Base-by-base conservation (phyloP, 768 basidiomycete species). In the Lentinula lateritia region DNA sequence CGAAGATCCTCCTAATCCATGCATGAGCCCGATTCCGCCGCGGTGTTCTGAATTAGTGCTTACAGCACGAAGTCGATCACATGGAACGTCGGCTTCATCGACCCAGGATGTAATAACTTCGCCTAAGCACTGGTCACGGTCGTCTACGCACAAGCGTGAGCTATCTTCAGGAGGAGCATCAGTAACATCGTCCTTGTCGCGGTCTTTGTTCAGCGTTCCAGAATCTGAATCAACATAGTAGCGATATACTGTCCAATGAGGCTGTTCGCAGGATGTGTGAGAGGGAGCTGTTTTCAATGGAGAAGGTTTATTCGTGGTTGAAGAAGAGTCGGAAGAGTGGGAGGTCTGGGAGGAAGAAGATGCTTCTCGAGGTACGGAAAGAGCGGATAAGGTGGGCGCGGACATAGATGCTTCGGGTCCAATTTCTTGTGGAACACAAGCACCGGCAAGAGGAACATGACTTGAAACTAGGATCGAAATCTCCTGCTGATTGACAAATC, bases 401-500 rank as follows among this genome's bases (percentile, higher is more conserved):
- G 60, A 58, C 7, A 66, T 69, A 6, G 76, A 62, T 41, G 61
- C 50, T 18, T 62, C 55, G 0, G 38, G n/a, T 32, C 36, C 42
- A 58, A 35, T 7, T 7, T 41, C 28, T 1, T 18, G 32, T n/a
- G 20, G 35, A 12, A 20, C 34, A 35, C 23, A 18, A 32, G 28
- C 28, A 50, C 43, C 53, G 23, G 50, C 53, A 12, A 67, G 62
- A 1, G 73, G 69, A 1, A 75, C 69, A 60, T 83, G 78, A 52
- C 75, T 72, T 13, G 80, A 78, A 53, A 80, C 77, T 6, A 88
- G 69, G 7, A 85, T 73, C 0, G 80, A 80, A 18, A 89, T 69
- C 45, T 74, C 77, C 66, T 90, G 88, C 48, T 87, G 84, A 23
- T 81, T 71, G 18, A 83, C 72, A 61, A 89, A 89, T 12, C 84